A percentile compares a stretch with the other conserved stretches of the same genome.
Conservation (phyloP, 768 basidiomycete genomes). For the Termitomyces sp. region DNA sequence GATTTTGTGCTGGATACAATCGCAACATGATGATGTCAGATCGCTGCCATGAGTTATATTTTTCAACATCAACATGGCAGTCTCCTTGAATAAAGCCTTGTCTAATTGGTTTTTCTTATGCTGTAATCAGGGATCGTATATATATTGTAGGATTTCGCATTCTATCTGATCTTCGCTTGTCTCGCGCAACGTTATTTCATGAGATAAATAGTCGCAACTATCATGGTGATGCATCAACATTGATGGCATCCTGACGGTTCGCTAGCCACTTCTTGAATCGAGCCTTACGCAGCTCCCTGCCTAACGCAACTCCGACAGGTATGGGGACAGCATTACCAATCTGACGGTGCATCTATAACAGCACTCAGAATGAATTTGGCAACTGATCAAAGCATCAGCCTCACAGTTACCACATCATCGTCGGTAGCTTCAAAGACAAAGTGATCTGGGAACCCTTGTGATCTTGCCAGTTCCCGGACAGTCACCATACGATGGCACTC, state of each 20-base stretch:
- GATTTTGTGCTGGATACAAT: too few species aligned
- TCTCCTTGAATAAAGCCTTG: too few species aligned
- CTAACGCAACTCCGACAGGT: constrained; percentile 58
- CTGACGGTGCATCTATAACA: constrained; percentile 64
- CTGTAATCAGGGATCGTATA: constrained; percentile 6
- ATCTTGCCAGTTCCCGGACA: constrained; percentile 71
- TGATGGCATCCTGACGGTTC: constrained; percentile 28
- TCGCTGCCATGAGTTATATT: too few species aligned
- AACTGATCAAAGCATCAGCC: constrained; percentile 16
- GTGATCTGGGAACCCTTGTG: constrained; percentile 77
- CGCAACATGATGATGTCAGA: too few species aligned
- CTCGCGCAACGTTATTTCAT: background rate
- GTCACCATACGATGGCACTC: constrained; percentile 70
- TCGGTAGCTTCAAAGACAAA: constrained; percentile 55
- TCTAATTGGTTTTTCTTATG: too few species aligned
- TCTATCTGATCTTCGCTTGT: too few species aligned
- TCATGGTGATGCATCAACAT: constrained; percentile 18
- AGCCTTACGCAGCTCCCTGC: constrained; percentile 49
- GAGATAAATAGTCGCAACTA: too few species aligned
- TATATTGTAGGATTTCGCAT: constrained; percentile 8
- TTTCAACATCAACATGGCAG: constrained; percentile 21
- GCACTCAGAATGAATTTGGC: background rate
- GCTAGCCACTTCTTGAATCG: constrained; percentile 47
- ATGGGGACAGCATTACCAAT: constrained; percentile 80
- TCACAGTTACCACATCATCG: constrained; percentile 54